phyloP scores from a whole-genome alignment of 805 yeast species.

The Zygosaccharomyces pseudorouxii region DNA sequence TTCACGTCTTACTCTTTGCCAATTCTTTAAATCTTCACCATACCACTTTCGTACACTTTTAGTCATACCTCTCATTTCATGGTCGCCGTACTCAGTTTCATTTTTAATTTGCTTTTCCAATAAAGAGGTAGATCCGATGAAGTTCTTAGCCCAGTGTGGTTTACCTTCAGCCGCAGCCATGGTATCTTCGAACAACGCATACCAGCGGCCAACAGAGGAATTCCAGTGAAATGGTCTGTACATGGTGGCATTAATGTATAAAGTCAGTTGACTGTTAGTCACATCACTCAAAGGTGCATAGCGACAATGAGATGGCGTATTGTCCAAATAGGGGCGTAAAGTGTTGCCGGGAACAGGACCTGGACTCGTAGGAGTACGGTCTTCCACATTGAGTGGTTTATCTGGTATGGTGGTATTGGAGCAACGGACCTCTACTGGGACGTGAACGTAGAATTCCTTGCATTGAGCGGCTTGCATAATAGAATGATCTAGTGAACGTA shows the following conservation, averaged over 20 bases:
- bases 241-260: slow-evolving; percentile 90
- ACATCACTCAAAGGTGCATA: slow-evolving; percentile 46
- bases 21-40: slow-evolving; percentile 61
- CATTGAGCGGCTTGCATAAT: slow-evolving; percentile 54
- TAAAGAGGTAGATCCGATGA: slow-evolving; percentile 53
- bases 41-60: slow-evolving; percentile 70
- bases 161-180: slow-evolving; percentile 78
- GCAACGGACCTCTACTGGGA: slow-evolving; percentile 92
- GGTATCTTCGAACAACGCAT: slow-evolving; percentile 71
- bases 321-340: slow-evolving; percentile 75
- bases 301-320: slow-evolving; percentile 58
- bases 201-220: slow-evolving; percentile 78
- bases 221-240: slow-evolving; percentile 85
- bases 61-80: slow-evolving; percentile 77
- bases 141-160: slow-evolving; percentile 99
- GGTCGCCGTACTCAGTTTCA: slow-evolving; percentile 46
- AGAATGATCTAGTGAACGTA: slow-evolving; percentile 57
- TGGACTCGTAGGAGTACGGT: slow-evolving; percentile 48
- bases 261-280: slow-evolving; percentile 70
- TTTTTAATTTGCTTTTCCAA: slow-evolving; percentile 31
- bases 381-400: slow-evolving; percentile 44
- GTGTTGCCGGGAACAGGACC: slow-evolving; percentile 87
- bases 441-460: slow-evolving; percentile 79
- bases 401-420: slow-evolving; percentile 66
- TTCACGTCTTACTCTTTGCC: slow-evolving; percentile 57